Evolutionary conservation across 768 basidiomycete species (phyloP).

Genomic region (Mycena olivaceomarginata): DNA sequence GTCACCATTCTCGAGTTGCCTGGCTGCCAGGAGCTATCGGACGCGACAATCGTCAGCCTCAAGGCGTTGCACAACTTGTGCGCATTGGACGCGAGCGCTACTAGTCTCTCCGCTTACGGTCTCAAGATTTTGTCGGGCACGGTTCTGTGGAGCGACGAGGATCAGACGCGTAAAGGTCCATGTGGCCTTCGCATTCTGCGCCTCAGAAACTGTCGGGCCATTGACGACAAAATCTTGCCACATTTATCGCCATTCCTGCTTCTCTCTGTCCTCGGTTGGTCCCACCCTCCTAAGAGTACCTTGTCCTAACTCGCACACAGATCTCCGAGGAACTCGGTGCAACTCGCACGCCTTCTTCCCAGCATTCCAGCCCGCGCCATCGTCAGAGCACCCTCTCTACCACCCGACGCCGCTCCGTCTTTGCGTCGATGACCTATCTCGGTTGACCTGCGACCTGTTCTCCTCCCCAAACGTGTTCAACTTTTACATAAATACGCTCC

Average conservation of each 20-base stretch:
- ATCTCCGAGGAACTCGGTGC: constrained; percentile 71
- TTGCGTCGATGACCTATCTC: constrained; percentile 56
- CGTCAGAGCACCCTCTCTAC: constrained; percentile 55
- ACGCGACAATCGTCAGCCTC: constrained; percentile 71
- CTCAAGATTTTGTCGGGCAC: constrained; percentile 71
- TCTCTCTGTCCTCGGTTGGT: constrained; percentile 77
- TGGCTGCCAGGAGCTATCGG: constrained; percentile 73
- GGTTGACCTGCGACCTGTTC: constrained; percentile 48
- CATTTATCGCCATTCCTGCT: constrained; percentile 71
- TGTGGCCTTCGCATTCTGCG: constrained; percentile 77
- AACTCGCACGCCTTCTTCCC: constrained; percentile 42
- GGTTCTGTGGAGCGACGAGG: constrained; percentile 60
- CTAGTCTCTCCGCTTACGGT: constrained; percentile 70
- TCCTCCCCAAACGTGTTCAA: constrained; percentile 54
- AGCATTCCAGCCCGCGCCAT: constrained; percentile 52
- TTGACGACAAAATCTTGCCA: constrained; percentile 66
- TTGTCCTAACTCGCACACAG: constrained; percentile 52
- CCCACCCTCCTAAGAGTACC: constrained; percentile 2
- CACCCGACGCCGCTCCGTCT: constrained; percentile 63
- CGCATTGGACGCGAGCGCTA: constrained; percentile 80
- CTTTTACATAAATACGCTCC: constrained; percentile 49
- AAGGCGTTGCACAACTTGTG: constrained; percentile 71
- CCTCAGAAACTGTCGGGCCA: constrained; percentile 70
- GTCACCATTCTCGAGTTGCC: constrained; percentile 79
- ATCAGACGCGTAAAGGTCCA: constrained; percentile 64